Evolutionary conservation across 176 grass and related monocot genomes (phyloP).

Genomic region (Hyparrhenia diplandra): DNA sequence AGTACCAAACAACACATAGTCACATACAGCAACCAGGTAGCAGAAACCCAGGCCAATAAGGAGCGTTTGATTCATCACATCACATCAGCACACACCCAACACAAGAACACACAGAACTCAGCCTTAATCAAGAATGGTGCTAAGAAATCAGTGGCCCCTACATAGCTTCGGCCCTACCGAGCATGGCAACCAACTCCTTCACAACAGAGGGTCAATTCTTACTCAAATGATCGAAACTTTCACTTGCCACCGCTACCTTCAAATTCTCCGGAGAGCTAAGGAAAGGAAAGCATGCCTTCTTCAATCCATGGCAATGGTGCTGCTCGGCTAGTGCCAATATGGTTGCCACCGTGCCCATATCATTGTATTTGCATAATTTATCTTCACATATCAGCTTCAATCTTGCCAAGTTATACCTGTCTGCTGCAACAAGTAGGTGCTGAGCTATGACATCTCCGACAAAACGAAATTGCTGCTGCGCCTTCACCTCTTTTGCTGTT

Average conservation of each 20-base stretch:
- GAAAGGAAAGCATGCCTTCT: conserved; percentile 26
- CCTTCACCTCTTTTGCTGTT: too few relatives aligned
- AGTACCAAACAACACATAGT: too few relatives aligned
- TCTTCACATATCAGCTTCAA: conserved; percentile 38
- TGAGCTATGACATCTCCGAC: too few relatives aligned
- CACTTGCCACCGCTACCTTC: background rate
- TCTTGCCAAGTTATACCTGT: background rate
- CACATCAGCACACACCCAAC: background rate
- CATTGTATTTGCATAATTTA: conserved; percentile 17
- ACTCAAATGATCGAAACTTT: background rate
- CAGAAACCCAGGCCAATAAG: background rate
- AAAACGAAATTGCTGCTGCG: too few relatives aligned
- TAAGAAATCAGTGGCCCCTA: too few relatives aligned
- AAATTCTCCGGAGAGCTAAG: conserved; percentile 3
- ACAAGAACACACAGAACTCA: background rate
- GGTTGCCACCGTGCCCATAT: background rate
- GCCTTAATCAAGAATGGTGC: background rate
- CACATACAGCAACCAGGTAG: background rate
- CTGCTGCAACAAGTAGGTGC: too few relatives aligned
- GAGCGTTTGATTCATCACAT: too few relatives aligned
- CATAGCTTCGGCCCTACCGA: background rate
- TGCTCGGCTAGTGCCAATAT: conserved; percentile 23
- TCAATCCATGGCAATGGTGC: conserved; percentile 31
- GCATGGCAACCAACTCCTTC: conserved; percentile 2
- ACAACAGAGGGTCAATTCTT: background rate